These are phyloP conservation scores for Aspergillus baeticus DNA, from an alignment of 495 filamentous ascomycete species.

Conservation along the genomic window DNA sequence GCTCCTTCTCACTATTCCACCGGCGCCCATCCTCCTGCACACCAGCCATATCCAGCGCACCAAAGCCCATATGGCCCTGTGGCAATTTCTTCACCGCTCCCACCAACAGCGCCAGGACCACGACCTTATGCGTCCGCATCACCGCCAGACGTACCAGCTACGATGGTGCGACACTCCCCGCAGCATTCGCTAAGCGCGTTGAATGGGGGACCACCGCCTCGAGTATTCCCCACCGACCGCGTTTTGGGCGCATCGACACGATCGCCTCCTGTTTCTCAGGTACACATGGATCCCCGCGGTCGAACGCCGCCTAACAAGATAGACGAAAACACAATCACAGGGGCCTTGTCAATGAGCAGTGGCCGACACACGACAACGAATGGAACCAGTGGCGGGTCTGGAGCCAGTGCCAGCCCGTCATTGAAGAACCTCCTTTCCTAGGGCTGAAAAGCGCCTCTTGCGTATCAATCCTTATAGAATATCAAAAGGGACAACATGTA, in stretches of 20 bases:
- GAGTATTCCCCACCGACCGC: slow-evolving; percentile 37
- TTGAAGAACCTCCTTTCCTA: slow-evolving; percentile 72
- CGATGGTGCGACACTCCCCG: slow-evolving; percentile 42
- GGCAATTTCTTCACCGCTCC: slow-evolving; percentile 40
- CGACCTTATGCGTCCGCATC: slow-evolving; percentile 45
- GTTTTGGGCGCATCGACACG: slow-evolving; percentile 34
- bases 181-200: slow-evolving; percentile 38
- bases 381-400: slow-evolving; percentile 34
- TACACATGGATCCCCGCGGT: slow-evolving; percentile 33
- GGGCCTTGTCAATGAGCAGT: slow-evolving; percentile 24
- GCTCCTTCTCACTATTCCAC: slow-evolving; percentile 33
- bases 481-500: slow-evolving; percentile 13
- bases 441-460: slow-evolving; percentile 13
- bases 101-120: slow-evolving; percentile 33
- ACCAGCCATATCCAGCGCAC: slow-evolving; percentile 37
- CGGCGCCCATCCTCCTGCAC: slow-evolving; percentile 37
- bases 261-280: slow-evolving; percentile 39
- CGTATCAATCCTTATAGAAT: slow-evolving; percentile 20
- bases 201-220: slow-evolving; percentile 38
- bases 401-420: slow-evolving; percentile 74
- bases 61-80: slow-evolving; percentile 44
- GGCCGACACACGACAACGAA: slow-evolving; percentile 35
- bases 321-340: slow-evolving; percentile 32
- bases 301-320: slow-evolving; percentile 32
- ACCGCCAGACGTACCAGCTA: slow-evolving; percentile 44